These are phyloP conservation scores for Geotrichum klebahnii DNA, from an alignment of 1,139 yeast species.

Conservation along the genomic window DNA sequence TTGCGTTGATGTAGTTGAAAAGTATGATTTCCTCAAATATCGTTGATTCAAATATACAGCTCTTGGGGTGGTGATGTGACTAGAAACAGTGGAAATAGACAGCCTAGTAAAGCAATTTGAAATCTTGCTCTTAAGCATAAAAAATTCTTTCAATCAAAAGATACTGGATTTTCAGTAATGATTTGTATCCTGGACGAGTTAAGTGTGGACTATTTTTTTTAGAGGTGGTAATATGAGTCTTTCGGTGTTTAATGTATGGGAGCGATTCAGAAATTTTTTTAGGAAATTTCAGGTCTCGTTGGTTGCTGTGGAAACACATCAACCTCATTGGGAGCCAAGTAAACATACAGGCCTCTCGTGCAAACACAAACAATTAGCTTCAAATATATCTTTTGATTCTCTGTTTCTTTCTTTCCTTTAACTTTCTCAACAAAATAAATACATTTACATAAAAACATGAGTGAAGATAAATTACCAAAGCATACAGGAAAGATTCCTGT, in stretches of 20 bases:
- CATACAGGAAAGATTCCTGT: conserved; percentile 34
- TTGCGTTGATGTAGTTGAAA: background rate
- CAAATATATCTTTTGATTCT: background rate
- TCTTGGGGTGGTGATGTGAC: background rate
- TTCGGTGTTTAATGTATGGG: background rate
- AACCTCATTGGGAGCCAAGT: background rate
- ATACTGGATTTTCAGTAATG: background rate
- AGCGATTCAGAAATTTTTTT: conserved; percentile 5
- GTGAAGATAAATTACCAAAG: conserved; percentile 3
- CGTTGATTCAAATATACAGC: background rate
- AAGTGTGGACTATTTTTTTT: background rate
- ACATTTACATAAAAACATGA: background rate
- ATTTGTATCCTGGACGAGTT: background rate
- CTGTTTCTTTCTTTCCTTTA: background rate
- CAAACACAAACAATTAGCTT: conserved; percentile 4
- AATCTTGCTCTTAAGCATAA: conserved; percentile 1
- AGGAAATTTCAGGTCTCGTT: too few species aligned
- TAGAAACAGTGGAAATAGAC: background rate
- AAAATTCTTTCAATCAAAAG: too few species aligned
- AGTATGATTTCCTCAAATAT: background rate
- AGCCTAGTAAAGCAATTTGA: background rate
- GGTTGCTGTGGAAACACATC: conserved; percentile 13
- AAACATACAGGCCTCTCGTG: background rate
- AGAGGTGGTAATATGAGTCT: conserved; percentile 9
- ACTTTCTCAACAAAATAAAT: background rate